Base-by-base conservation (phyloP, 306 rosid genomes). In the Inga oerstediana region DNA sequence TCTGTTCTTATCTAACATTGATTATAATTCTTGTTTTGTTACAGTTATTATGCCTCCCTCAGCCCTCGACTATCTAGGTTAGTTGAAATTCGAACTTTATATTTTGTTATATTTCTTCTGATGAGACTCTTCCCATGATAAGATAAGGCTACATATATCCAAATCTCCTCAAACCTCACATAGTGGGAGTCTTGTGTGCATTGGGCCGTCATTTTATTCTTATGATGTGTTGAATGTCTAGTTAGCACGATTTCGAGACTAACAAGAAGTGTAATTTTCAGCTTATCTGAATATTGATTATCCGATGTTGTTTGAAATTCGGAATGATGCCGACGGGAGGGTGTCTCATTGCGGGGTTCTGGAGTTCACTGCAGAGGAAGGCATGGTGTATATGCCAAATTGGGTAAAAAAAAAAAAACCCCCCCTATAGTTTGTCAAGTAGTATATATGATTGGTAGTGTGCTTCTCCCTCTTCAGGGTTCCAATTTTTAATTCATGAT, bases 21-120 rank as follows among this genome's bases (percentile, higher is more conserved):
- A 20, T 58, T 49, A 41, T 7, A 35, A 19, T 3, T 27, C 14
- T 74, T 19, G 20, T 12, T 43, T 32, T 86, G 85, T 78, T 83
- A 67, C 97, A 94, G 99, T 97, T 86, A 97, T 97, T 87, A 97
- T 97, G 99, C 99, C 99, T 79, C 98, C 98, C 64, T 97, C 97
- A 15, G 98, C 98, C 83, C 97, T 97, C 78, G 97, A 97, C 76
- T 97, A 94, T 56, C 95, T 94, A 20, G 99, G 99, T 97, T 82
- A 88, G 99, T 90, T 74, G 34, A 67, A 83, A 30, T 58, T 68
- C 71, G 72, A 73, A 30, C 66, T 4, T 67, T 69, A 30, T 62
- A 10, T 62, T 27, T 13, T 43, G 75, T 44, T 41, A 10, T 30
- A 43, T 39, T 39, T 39, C 43, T 39, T 39, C 6, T 39, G 8